Conservation (phyloP, 2,329 filamentous ascomycete genomes). For the Mycosphaerella sp. region DNA sequence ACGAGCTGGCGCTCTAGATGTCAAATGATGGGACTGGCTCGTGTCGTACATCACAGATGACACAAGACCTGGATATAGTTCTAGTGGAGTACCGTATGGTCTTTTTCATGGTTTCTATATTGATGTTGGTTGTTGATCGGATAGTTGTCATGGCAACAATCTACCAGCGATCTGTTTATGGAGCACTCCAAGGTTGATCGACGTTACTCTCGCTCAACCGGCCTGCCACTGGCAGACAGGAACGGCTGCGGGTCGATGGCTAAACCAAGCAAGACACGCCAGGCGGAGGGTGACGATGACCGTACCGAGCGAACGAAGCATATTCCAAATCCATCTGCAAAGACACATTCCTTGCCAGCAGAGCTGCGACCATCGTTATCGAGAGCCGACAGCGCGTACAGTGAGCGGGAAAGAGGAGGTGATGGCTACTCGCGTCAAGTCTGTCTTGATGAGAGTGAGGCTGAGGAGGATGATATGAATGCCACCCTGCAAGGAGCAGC, state of each 20-base stretch:
- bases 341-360: not conserved
- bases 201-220: not conserved
- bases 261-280: not conserved
- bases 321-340: no score
- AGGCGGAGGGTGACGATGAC: not conserved
- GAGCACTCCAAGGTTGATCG: not conserved
- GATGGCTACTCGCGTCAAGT: no score
- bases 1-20: no score
- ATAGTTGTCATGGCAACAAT: no score
- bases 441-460: not conserved
- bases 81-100: no score
- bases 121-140: no score
- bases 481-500: not conserved
- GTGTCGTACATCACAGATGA: no score
- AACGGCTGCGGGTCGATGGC: not conserved
- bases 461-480: not conserved
- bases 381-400: constrained; percentile 3
- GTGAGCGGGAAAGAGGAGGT: not conserved
- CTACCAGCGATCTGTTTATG: no score
- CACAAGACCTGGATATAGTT: no score
- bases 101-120: no score
- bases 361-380: not conserved
- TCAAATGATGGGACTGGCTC: no score
- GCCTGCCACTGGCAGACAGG: not conserved
- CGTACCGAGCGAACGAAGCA: not conserved